Evolutionary conservation across 495 filamentous ascomycete species (phyloP).

Genomic region (Hypomontagnella submonticulosa): DNA sequence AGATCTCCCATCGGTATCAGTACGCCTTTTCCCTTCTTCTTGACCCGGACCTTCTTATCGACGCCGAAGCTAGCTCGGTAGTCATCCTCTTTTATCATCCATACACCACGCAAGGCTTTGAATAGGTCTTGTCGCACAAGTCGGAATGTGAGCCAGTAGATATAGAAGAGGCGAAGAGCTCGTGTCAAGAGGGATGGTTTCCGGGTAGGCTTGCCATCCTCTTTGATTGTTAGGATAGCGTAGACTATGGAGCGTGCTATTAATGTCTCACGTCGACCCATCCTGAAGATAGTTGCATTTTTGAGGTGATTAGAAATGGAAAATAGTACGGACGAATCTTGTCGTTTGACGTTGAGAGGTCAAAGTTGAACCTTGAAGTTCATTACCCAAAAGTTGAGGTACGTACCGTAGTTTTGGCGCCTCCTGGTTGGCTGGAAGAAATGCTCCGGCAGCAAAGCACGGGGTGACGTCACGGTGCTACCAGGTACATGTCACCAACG

Average conservation of each 20-base stretch:
- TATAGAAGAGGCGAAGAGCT: slow-evolving; percentile 50
- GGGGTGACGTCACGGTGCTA: slow-evolving; percentile 25
- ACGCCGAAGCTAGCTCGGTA: slow-evolving; percentile 65
- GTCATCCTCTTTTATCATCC: slow-evolving; percentile 64
- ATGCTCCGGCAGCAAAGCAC: slow-evolving; percentile 20
- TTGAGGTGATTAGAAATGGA: too few relatives aligned
- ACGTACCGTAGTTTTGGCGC: not conserved
- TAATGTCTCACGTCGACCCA: slow-evolving; percentile 39
- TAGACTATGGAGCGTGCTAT: slow-evolving; percentile 52
- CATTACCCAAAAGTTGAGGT: slow-evolving; percentile 1
- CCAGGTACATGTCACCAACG: not conserved
- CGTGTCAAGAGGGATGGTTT: slow-evolving; percentile 44
- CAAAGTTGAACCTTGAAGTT: not conserved
- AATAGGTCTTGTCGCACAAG: slow-evolving; percentile 56
- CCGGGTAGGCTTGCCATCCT: slow-evolving; percentile 29
- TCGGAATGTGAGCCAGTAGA: slow-evolving; percentile 52
- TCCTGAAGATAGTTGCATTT: slow-evolving; percentile 21
- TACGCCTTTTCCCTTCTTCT: slow-evolving; percentile 16
- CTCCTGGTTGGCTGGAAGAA: slow-evolving; percentile 15
- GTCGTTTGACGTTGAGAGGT: slow-evolving; percentile 1
- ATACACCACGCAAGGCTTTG: slow-evolving; percentile 51
- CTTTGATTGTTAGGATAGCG: slow-evolving; percentile 35
- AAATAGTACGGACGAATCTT: too few relatives aligned
- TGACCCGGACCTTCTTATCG: slow-evolving; percentile 33
- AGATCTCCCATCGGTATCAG: slow-evolving; percentile 65